These are phyloP conservation scores for Oryza glumipatula DNA, from an alignment of 176 grass and related monocot genomes.

Conservation along the genomic window DNA sequence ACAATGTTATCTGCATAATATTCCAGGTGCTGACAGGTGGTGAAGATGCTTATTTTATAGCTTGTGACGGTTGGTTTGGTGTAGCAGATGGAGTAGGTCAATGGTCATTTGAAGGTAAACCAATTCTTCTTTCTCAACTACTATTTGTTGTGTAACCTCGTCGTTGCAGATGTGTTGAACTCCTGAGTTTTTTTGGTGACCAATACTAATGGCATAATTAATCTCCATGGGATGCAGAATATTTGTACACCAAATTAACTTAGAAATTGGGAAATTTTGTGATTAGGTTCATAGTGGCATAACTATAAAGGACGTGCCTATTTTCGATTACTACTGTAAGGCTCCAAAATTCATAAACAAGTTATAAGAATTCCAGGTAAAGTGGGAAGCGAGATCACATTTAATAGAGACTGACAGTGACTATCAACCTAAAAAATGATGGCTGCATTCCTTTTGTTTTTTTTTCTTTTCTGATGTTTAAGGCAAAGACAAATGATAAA, in stretches of 20 bases:
- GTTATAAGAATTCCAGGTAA: neutral
- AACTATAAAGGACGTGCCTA: neutral
- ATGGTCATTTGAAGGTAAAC: conserved; percentile 96
- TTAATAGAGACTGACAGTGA: neutral
- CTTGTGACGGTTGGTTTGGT: conserved; percentile 78
- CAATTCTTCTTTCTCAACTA: conserved; percentile 19
- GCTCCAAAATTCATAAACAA: neutral
- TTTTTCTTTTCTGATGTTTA: neutral
- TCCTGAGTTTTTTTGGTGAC: neutral
- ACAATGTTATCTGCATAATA: conserved; percentile 18
- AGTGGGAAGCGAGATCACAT: conserved; percentile 11
- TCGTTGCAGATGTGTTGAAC: neutral
- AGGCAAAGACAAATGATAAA: neutral
- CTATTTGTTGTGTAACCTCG: neutral
- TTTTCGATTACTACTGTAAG: neutral
- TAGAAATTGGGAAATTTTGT: neutral
- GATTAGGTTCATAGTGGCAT: neutral
- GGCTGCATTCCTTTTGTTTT: neutral
- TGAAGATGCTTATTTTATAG: conserved; percentile 95
- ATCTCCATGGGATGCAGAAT: neutral
- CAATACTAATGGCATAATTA: neutral
- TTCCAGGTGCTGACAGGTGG: conserved; percentile 81
- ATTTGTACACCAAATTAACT: conserved; percentile 2
- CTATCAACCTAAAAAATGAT: conserved; percentile 6
- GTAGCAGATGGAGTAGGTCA: conserved; percentile 98